Percentiles rank a stretch among this genome's conserved stretches.
Conservation (phyloP, 1,284 basidiomycete species). For the Ceratobasidium papillatum region DNA sequence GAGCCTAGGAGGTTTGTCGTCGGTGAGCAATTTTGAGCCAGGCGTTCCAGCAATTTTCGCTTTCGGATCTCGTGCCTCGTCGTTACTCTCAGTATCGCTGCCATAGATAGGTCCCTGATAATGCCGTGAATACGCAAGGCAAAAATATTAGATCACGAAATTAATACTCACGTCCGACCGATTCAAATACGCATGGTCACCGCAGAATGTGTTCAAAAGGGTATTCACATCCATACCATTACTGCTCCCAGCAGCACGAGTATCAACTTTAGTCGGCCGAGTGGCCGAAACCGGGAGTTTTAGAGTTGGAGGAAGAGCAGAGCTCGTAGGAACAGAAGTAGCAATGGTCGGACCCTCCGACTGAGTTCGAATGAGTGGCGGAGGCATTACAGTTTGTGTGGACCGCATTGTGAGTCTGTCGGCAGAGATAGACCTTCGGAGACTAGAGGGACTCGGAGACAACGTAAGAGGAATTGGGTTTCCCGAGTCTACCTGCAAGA, state of each 20-base stretch:
- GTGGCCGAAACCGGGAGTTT: neutral
- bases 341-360: conserved; percentile 1
- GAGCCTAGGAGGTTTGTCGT: neutral
- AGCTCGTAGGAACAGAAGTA: neutral
- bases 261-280: neutral
- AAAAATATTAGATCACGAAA: neutral
- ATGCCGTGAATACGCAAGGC: neutral
- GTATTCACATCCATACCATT: conserved; percentile 2
- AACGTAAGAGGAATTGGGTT: neutral
- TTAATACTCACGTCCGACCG: neutral
- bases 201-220: conserved; percentile 22
- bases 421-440: conserved; percentile 34
- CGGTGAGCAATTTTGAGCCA: neutral
- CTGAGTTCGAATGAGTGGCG: conserved; percentile 19
- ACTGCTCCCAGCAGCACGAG: neutral
- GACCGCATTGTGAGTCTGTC: conserved; percentile 35
- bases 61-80: neutral
- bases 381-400: neutral
- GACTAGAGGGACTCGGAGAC: neutral
- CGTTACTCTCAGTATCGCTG: conserved; percentile 25
- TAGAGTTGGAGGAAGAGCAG: neutral
- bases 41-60: neutral
- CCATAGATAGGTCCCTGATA: conserved; percentile 14
- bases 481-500: neutral
- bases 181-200: conserved; percentile 15